Conservation (phyloP, 1,139 yeast genomes). For the Spathaspora sp. region DNA sequence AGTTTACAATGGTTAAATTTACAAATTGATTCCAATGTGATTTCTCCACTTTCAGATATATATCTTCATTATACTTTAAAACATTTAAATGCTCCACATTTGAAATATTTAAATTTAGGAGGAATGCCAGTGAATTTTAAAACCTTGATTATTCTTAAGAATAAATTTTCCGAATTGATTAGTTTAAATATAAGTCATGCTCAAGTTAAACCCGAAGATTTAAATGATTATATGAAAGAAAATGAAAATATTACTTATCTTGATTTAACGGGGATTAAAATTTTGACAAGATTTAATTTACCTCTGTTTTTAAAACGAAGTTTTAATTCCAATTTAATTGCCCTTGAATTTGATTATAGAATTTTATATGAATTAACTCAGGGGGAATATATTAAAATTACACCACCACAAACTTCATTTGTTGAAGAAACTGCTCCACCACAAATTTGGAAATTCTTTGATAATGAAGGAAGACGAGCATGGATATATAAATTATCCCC, state of each 20-base stretch:
- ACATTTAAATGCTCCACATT: constrained; percentile 50
- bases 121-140: constrained; percentile 67
- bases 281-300: constrained; percentile 21
- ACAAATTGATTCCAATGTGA: constrained; percentile 69
- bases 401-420: constrained; percentile 29
- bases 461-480: constrained; percentile 72
- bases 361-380: constrained; percentile 37
- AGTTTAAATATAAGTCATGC: constrained; percentile 66
- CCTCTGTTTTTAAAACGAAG: constrained; percentile 26
- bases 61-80: constrained; percentile 59
- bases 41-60: constrained; percentile 58
- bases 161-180: constrained; percentile 53
- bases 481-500: constrained; percentile 66
- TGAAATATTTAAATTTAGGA: constrained; percentile 64
- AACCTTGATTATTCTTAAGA: constrained; percentile 55
- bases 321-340: constrained; percentile 28
- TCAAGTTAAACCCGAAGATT: constrained; percentile 46
- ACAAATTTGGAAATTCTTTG: constrained; percentile 53
- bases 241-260: constrained; percentile 25
- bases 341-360: constrained; percentile 45
- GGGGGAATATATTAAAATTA: constrained; percentile 35
- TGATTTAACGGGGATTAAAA: constrained; percentile 41
- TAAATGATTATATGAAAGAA: constrained; percentile 48
- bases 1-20: constrained; percentile 74
- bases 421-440: constrained; percentile 27